Percentiles rank a stretch among this genome's conserved stretches.
Conservation (phyloP, 768 basidiomycete genomes). For the Auricularia auricula-judae region DNA sequence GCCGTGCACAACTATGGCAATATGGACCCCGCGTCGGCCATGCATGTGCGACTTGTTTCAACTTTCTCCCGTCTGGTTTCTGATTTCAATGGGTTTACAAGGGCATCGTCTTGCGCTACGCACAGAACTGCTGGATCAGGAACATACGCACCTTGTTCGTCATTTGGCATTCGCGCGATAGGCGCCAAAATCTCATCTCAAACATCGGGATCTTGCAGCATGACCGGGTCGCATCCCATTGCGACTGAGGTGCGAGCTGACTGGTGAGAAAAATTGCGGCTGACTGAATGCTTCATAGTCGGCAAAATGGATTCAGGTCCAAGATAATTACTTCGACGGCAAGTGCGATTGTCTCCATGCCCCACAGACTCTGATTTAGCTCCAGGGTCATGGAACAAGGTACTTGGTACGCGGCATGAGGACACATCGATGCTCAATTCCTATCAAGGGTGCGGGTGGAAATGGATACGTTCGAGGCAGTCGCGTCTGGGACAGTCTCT, state of each 20-base stretch:
- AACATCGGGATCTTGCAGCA: neutral
- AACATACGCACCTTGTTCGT: neutral
- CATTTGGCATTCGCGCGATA: neutral
- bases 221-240: neutral
- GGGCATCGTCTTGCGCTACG: neutral
- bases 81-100: neutral
- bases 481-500: neutral
- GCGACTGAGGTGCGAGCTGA: neutral
- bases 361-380: neutral
- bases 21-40: neutral
- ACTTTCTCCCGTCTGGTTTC: neutral
- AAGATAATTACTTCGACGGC: neutral
- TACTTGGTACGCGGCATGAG: too few relatives aligned
- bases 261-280: too few relatives aligned
- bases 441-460: neutral
- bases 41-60: neutral
- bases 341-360: neutral
- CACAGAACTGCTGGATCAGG: neutral
- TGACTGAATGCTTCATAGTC: too few relatives aligned
- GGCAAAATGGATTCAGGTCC: neutral
- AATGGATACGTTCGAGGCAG: neutral
- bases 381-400: neutral
- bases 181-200: too few relatives aligned
- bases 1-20: neutral
- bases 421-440: too few relatives aligned